Percentiles rank a stretch among this genome's conserved stretches.
Conservation (phyloP, 352 stramenopile genomes). For the Pythium apleroticum region DNA sequence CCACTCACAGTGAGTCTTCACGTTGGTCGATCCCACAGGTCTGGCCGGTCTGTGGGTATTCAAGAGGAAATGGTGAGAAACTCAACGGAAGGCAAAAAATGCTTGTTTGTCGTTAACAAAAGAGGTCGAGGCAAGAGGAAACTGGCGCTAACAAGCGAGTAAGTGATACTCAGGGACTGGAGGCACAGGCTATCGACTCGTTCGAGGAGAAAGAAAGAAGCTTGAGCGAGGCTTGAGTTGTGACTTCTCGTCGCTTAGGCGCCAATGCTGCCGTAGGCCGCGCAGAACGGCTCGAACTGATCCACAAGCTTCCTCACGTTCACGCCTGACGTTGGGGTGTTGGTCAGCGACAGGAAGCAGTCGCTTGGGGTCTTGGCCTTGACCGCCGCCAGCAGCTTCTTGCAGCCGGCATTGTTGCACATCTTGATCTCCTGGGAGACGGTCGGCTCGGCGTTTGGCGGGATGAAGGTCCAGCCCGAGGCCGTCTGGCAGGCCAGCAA, state of each 20-base stretch:
- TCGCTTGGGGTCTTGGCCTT: slow-evolving; percentile 22
- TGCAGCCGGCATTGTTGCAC: slow-evolving; percentile 9
- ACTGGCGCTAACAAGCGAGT: too few relatives aligned
- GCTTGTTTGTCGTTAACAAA: too few relatives aligned
- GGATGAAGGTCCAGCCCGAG: slow-evolving; percentile 30
- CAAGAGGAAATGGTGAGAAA: too few relatives aligned
- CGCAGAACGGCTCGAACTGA: slow-evolving; percentile 28
- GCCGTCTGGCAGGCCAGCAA: slow-evolving; percentile 26
- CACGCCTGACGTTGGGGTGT: slow-evolving; percentile 9
- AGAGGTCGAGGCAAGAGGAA: too few relatives aligned
- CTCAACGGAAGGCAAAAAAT: too few relatives aligned
- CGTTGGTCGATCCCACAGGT: too few relatives aligned
- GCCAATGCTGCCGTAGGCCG: slow-evolving; percentile 1
- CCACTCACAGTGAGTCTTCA: too few relatives aligned
- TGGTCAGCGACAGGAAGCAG: slow-evolving; percentile 32
- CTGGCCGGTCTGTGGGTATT: too few relatives aligned
- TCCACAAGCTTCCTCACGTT: slow-evolving; percentile 34
- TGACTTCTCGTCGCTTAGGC: slow-evolving; percentile 5
- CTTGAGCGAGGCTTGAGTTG: too few relatives aligned
- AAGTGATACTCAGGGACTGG: too few relatives aligned
- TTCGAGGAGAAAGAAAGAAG: too few relatives aligned
- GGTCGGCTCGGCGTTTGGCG: slow-evolving; percentile 20
- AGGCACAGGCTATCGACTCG: too few relatives aligned
- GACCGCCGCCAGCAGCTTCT: slow-evolving; percentile 30
- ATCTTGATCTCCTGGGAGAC: slow-evolving; percentile 17